Base-by-base conservation (phyloP, 1,284 basidiomycete genomes). In the Tilletia walkeri region DNA sequence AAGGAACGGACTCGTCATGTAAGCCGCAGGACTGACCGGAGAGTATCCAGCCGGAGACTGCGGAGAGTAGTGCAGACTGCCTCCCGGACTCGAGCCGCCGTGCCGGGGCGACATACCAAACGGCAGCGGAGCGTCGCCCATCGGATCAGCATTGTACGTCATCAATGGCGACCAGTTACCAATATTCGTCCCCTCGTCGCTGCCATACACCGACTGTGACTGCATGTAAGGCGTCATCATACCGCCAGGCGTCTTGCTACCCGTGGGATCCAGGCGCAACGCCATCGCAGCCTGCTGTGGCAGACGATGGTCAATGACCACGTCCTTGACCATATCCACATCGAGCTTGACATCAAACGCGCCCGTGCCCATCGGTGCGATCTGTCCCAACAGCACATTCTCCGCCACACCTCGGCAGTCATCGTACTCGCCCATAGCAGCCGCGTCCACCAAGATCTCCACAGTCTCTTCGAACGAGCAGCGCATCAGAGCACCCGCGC, bases 381-480 rank as follows among this genome's bases (percentile, higher is more conserved):
- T 92, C 86, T 99, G 96, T 20, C 96, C 96, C 74, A 99, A 92
- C 87, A 99, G 89, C 54, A 99, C 94, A 81, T 98, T 99, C 87
- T 99, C 95, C 9, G 95, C 95, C 30, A 99, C 91, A 74, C 96
- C 96, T 74, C 93, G 92, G 84, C 96, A 99, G 81, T 99, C 95
- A 78, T 99, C 96, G 84, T 94, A 92, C 86, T 99, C 95, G 69
- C 96, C 96, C 59, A 95, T 92, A 1, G 95, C 94, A 0, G 96
- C 96, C 0, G 96, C 96, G 84, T 99, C 96, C 90, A 99, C 95
- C 70, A 99, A 85, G 77, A 99, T 97, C 85, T 99, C 96, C 73
- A 98, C 96, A 0, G 96, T 99, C 87, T 99, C 96, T 85, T 99
- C 96, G 87, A 99, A 99, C 3, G 96, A 98, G 85, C 94, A 98